Conservation (phyloP, 2,329 filamentous ascomycete genomes). For the Mycogone perniciosa region DNA sequence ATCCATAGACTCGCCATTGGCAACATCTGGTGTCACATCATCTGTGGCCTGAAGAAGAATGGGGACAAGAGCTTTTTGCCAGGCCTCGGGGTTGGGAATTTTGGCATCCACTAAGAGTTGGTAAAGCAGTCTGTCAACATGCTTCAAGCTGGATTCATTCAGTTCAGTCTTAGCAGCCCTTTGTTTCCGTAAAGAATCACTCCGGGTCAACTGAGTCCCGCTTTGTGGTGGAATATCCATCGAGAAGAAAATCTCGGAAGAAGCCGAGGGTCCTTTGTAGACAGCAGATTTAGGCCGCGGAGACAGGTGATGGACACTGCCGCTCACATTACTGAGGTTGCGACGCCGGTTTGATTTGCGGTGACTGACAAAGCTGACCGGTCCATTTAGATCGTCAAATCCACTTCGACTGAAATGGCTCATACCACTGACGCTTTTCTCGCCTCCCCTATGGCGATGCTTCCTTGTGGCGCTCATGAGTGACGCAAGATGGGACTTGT, state of each 20-base stretch:
- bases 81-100: constrained; percentile 66
- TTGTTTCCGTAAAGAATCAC: constrained; percentile 72
- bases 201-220: constrained; percentile 57
- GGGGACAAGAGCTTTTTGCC: constrained; percentile 86
- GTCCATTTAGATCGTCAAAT: constrained; percentile 53
- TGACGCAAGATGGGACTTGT: constrained; percentile 66
- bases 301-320: constrained; percentile 60
- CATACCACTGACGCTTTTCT: constrained; percentile 67
- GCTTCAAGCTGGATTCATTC: constrained; percentile 78
- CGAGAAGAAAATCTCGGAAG: constrained; percentile 45
- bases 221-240: constrained; percentile 40
- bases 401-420: constrained; percentile 61
- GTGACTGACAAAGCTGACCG: constrained; percentile 51
- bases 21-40: constrained; percentile 89
- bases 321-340: constrained; percentile 79
- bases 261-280: constrained; percentile 50
- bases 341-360: constrained; percentile 62
- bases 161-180: constrained; percentile 73
- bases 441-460: constrained; percentile 63
- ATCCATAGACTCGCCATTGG: constrained; percentile 89
- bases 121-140: constrained; percentile 76
- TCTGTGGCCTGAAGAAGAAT: constrained; percentile 88
- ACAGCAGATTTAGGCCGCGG: constrained; percentile 57
- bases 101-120: constrained; percentile 75
- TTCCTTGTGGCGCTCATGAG: constrained; percentile 69